Conservation (phyloP, 352 stramenopile genomes). For the Thalassiosira exigua region DNA sequence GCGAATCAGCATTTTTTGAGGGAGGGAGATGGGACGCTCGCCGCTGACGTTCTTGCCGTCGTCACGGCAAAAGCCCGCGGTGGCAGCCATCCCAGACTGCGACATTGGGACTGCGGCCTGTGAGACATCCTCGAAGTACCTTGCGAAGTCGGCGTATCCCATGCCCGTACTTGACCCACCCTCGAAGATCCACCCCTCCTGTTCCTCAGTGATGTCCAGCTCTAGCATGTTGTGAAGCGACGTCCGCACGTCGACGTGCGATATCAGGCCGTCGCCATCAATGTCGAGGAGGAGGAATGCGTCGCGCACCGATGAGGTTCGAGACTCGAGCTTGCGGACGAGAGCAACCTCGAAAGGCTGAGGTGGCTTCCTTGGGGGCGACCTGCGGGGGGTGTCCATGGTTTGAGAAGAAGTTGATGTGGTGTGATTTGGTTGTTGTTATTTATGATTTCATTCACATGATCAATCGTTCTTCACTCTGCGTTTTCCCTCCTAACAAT, state of each 20-base stretch:
- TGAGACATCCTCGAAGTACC: constrained; percentile 40
- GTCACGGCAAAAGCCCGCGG: constrained; percentile 26
- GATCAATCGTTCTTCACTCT: too few relatives aligned
- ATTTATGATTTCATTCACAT: too few relatives aligned
- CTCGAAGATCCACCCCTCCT: constrained; percentile 26
- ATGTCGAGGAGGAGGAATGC: constrained; percentile 46
- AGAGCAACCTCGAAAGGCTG: constrained; percentile 50
- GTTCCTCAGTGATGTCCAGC: constrained; percentile 39
- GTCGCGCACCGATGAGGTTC: constrained; percentile 26
- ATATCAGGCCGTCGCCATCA: constrained; percentile 37
- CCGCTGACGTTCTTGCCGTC: constrained; percentile 5
- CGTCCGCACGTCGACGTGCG: constrained; percentile 22
- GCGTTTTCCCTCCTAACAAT: too few relatives aligned
- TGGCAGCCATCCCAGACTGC: constrained; percentile 22
- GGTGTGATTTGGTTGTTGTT: too few relatives aligned
- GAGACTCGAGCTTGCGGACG: constrained; percentile 30
- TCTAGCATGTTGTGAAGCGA: constrained; percentile 46
- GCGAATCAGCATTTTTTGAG: constrained; percentile 1
- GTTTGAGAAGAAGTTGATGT: too few relatives aligned
- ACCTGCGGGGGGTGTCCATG: too few relatives aligned
- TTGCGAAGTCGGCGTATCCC: constrained; percentile 35
- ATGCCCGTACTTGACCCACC: constrained; percentile 16
- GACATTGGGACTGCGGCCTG: constrained; percentile 18
- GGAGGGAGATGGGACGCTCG: constrained; percentile 28
- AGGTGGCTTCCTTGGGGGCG: too few relatives aligned